These are phyloP conservation scores for Nitzschia sp. DNA, from an alignment of 108 stramenopile genomes.

Conservation along the genomic window DNA sequence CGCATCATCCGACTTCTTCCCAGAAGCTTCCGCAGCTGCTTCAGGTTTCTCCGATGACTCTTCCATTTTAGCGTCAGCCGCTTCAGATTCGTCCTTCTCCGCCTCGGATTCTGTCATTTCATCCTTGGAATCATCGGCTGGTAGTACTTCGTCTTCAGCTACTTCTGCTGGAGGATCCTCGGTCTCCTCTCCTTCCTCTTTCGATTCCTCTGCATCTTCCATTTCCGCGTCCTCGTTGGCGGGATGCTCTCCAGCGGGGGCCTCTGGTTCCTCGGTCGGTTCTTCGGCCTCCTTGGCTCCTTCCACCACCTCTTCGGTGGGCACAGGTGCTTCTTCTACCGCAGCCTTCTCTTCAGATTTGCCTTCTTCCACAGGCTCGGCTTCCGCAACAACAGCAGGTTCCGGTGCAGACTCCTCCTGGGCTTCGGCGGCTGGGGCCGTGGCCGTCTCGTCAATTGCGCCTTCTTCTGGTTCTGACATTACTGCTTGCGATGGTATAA, in stretches of 20 bases:
- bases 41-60: background rate
- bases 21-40: background rate
- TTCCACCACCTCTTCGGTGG: slow-evolving; percentile 2
- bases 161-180: background rate
- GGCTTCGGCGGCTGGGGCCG: background rate
- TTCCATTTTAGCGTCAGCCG: background rate
- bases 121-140: background rate
- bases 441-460: background rate
- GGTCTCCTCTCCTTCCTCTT: background rate
- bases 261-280: background rate
- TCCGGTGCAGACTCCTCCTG: background rate
- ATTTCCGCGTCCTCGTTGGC: background rate
- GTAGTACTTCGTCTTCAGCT: background rate
- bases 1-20: background rate
- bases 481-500: no score
- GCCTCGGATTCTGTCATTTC: background rate
- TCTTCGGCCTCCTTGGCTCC: background rate
- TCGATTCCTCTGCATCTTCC: background rate
- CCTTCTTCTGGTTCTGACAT: background rate
- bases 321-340: background rate
- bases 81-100: background rate
- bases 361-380: background rate
- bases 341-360: background rate
- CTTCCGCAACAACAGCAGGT: background rate
- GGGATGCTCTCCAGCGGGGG: background rate